Evolutionary conservation across 805 yeast genomes (phyloP).

Genomic region (Candida silvicultrix): DNA sequence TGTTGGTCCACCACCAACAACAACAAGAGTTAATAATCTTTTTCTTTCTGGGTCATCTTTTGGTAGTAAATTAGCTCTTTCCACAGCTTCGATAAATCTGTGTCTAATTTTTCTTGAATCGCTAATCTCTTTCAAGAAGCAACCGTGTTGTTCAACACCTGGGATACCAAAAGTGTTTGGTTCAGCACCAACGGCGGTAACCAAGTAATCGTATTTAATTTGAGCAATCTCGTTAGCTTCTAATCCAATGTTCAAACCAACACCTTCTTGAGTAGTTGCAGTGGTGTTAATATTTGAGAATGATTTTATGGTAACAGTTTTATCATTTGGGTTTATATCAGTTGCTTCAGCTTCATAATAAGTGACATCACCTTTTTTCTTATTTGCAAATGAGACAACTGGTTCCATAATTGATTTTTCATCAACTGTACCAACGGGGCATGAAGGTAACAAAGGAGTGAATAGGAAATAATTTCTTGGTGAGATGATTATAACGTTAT

Average conservation of each 20-base stretch:
- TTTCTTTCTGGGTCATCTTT: slow-evolving; percentile 74
- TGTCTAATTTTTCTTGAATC: slow-evolving; percentile 80
- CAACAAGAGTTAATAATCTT: slow-evolving; percentile 79
- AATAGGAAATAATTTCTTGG: slow-evolving; percentile 92
- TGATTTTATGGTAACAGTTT: slow-evolving; percentile 56
- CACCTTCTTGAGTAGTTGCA: slow-evolving; percentile 22
- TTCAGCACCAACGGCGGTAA: slow-evolving; percentile 90
- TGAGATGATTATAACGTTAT: slow-evolving; percentile 83
- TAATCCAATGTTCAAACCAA: slow-evolving; percentile 26
- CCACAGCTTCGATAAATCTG: slow-evolving; percentile 78
- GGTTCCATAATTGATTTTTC: slow-evolving; percentile 95
- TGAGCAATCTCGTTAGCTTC: slow-evolving; percentile 34
- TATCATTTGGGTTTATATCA: slow-evolving; percentile 68
- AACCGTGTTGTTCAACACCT: slow-evolving; percentile 80
- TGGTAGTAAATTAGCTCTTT: slow-evolving; percentile 81
- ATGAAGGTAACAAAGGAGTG: slow-evolving; percentile 89
- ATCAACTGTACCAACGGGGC: slow-evolving; percentile 86
- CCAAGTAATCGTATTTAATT: slow-evolving; percentile 73
- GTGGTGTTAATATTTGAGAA: slow-evolving; percentile 32
- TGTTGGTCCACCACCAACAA: slow-evolving; percentile 97
- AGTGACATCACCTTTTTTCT: slow-evolving; percentile 66
- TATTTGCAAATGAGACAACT: slow-evolving; percentile 79
- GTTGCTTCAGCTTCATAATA: slow-evolving; percentile 92
- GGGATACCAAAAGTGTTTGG: slow-evolving; percentile 92
- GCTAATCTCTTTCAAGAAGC: slow-evolving; percentile 83